Conservation (phyloP, 2,329 filamentous ascomycete genomes). For the Colletotrichum euphorbiae region DNA sequence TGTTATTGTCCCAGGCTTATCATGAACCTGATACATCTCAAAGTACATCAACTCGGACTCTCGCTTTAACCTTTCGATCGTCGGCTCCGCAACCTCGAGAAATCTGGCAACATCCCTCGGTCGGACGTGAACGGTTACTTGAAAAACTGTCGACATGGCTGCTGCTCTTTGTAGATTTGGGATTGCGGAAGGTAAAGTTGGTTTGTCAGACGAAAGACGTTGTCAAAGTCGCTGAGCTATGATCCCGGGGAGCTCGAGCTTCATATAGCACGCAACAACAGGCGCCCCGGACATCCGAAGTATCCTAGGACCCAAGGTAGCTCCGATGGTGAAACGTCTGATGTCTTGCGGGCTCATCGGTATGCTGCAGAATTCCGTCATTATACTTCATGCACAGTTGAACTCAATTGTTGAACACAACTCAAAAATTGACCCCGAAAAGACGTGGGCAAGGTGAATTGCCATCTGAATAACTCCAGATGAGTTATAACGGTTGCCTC, state of each 20-base stretch:
- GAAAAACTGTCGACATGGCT: constrained; percentile 33
- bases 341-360: constrained; percentile 17
- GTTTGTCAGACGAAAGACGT: neutral
- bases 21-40: constrained; percentile 35
- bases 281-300: constrained; percentile 29
- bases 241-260: neutral
- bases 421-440: too few species aligned
- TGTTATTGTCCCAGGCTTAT: constrained; percentile 32
- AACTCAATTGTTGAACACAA: too few species aligned
- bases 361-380: neutral
- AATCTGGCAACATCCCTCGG: constrained; percentile 32
- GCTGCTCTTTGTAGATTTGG: neutral
- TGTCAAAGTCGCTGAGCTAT: neutral
- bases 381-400: neutral
- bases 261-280: constrained; percentile 16
- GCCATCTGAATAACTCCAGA: too few species aligned
- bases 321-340: constrained; percentile 32
- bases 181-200: neutral
- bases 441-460: too few species aligned
- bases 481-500: neutral
- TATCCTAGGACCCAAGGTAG: neutral
- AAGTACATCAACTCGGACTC: constrained; percentile 34
- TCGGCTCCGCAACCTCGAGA: constrained; percentile 21
- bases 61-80: constrained; percentile 32
- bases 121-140: constrained; percentile 31